Base-by-base conservation (phyloP, 495 filamentous ascomycete species). In the Pseudevernia furfuracea region DNA sequence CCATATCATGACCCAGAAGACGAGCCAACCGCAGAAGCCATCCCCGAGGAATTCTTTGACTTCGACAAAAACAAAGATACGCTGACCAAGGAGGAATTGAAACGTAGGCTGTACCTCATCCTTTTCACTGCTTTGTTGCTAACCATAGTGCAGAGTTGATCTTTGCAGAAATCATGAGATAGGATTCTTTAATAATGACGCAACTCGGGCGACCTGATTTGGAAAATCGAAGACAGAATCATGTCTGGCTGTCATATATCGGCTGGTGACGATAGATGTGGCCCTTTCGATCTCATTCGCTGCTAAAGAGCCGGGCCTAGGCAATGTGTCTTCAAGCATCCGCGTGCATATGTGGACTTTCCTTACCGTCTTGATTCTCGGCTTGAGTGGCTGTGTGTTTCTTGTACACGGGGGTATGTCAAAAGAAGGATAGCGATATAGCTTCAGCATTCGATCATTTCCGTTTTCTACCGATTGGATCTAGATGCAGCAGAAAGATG, bases 1-100 rank as follows among this genome's bases (percentile, higher is more conserved):
- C 94, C 95, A 4, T 99, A 99, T 77, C 95, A 99, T 75, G 95
- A 99, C 74, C 95, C 95, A 21, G 95, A 97, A 69, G 95, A 99
- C 75, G 95, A 99, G 84, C 95, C 95, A 48, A 96, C 90, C 21
- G 95, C 95, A 15, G 87, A 89, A 17, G 91, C 95, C 21, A 99
- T 99, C 69, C 95, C 95, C 0, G 92, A 97, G 71, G 92, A 95
- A 71, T 99, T 99, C 83, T 99, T 99, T 75, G 94, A 97, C 76
- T 99, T 99, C 74, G 95, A 99, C 79, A 96, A 96, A 83, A 94
- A 96, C 80, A 99, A 99, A 87, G 95, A 99, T 75, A 91, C 87
- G 65, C 80, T 99, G 67, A 96, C 89, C 81, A 99, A 99, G 80
- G 95, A 99, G 76, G 89, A 99, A 78, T 76, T 99, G 76, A 97